These are phyloP conservation scores for Rostrohypoxylon terebratum DNA, from an alignment of 495 filamentous ascomycete genomes.

Conservation along the genomic window DNA sequence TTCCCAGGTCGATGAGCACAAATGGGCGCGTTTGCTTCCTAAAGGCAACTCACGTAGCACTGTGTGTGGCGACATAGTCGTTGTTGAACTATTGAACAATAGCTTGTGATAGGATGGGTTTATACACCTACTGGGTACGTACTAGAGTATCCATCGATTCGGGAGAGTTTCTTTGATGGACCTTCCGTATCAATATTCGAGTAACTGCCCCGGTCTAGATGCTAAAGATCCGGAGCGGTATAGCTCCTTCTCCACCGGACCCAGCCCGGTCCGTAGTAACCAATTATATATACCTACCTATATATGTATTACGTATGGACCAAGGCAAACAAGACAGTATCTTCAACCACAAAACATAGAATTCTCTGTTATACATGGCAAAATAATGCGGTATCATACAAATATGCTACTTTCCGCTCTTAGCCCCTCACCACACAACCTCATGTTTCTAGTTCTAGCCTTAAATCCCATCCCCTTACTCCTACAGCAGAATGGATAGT, in stretches of 20 bases:
- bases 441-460: background rate
- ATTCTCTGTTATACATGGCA: background rate
- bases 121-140: background rate
- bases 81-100: background rate
- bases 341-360: background rate
- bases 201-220: background rate
- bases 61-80: background rate
- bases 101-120: background rate
- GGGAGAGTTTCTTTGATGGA: too few species aligned
- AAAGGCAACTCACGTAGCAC: background rate
- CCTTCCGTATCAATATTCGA: background rate
- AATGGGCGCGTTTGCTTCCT: background rate
- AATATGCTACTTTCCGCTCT: constrained; percentile 3
- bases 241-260: background rate
- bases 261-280: background rate
- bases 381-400: background rate
- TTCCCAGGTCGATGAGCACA: background rate
- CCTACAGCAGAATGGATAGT: background rate
- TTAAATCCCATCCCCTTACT: background rate
- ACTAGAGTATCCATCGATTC: background rate
- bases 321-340: background rate
- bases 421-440: background rate
- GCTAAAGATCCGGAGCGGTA: background rate
- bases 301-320: background rate
- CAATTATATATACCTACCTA: background rate